A percentile compares a stretch with the other conserved stretches of the same genome.
Evolutionary conservation across 2,329 filamentous ascomycete genomes (phyloP).

Genomic region (Dactylonectria estremocensis): DNA sequence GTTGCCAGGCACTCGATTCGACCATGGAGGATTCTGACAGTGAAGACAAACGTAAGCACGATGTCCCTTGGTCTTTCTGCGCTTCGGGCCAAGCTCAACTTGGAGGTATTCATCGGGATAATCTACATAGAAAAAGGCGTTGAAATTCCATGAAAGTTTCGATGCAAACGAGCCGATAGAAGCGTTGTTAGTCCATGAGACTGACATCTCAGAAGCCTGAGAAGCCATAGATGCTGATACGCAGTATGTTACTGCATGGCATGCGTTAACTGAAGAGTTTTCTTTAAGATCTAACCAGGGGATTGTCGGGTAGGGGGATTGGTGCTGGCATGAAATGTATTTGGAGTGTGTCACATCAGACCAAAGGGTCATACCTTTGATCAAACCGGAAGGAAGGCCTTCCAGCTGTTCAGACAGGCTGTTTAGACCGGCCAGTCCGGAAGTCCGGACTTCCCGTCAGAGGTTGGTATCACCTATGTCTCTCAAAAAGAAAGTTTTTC

Average conservation of each 20-base stretch:
- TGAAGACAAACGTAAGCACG: neutral
- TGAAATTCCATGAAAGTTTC: neutral
- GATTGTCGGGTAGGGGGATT: neutral
- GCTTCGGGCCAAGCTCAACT: neutral
- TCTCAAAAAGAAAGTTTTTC: no score
- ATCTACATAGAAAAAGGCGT: neutral
- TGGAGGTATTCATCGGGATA: neutral
- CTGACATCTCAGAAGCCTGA: neutral
- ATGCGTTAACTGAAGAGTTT: neutral
- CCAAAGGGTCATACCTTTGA: neutral
- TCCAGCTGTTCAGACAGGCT: neutral
- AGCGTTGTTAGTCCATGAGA: neutral
- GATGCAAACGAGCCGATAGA: neutral
- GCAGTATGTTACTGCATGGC: neutral
- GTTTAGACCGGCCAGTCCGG: neutral
- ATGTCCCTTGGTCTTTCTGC: neutral
- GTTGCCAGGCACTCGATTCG: neutral
- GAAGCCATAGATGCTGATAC: neutral
- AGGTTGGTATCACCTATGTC: neutral
- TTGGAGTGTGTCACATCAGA: neutral
- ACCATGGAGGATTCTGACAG: neutral
- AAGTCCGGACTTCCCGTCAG: neutral
- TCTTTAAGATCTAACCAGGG: neutral
- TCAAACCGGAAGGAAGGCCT: neutral
- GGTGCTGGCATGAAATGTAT: neutral